Conservation (phyloP, 176 grass and related monocot species). For the Tillandsia leiboldiana region DNA sequence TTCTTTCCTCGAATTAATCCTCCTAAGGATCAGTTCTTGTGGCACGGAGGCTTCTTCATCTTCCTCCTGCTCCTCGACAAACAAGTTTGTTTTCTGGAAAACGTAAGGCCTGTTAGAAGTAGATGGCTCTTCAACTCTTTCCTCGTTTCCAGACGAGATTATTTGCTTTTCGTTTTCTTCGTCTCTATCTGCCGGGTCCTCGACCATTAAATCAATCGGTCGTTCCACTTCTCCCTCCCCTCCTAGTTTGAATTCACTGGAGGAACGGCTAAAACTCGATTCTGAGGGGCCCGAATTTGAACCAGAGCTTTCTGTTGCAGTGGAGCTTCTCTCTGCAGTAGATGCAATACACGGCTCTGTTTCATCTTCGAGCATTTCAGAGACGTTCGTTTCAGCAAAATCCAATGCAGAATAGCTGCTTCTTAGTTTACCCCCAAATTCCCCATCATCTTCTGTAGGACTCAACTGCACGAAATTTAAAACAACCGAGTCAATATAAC, state of each 20-base stretch:
- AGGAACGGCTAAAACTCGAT: background rate
- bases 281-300: background rate
- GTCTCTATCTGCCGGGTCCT: background rate
- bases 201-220: no score
- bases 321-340: no score
- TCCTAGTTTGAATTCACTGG: background rate
- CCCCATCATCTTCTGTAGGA: slow-evolving; percentile 9
- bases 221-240: no score
- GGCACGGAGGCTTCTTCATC: slow-evolving; percentile 20
- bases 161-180: background rate
- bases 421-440: background rate
- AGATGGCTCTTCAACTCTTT: slow-evolving; percentile 18
- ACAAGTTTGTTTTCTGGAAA: slow-evolving; percentile 35
- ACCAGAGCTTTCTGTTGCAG: background rate
- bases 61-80: slow-evolving; percentile 11
- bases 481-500: no score
- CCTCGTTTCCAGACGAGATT: background rate
- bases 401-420: background rate
- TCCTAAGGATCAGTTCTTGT: slow-evolving; percentile 37
- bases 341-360: background rate
- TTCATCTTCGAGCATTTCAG: background rate
- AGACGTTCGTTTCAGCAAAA: background rate
- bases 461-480: background rate
- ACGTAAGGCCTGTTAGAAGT: slow-evolving; percentile 15
- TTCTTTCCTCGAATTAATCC: slow-evolving; percentile 56